These are phyloP conservation scores for Umbelopsis vinacea DNA, from an alignment of 192 early-diverging fungal genomes.

Conservation along the genomic window DNA sequence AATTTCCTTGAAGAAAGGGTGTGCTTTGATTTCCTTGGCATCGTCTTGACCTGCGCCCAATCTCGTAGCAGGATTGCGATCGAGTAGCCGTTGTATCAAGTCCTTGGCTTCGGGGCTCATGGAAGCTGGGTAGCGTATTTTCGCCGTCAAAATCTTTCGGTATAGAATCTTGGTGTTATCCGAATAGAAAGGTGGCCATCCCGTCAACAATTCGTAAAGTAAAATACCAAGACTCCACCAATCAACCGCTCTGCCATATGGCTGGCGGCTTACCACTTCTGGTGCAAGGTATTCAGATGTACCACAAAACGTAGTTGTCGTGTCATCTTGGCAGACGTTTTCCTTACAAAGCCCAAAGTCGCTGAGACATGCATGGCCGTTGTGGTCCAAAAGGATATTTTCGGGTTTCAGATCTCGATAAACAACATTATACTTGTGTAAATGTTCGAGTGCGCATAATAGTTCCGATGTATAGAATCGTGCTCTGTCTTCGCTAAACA, in stretches of 20 bases:
- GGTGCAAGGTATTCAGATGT: conserved; percentile 92
- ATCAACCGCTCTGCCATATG: conserved; percentile 75
- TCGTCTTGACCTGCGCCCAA: conserved; percentile 57
- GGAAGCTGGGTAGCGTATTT: conserved; percentile 59
- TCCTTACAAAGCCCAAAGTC: conserved; percentile 86
- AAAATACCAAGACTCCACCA: conserved; percentile 87
- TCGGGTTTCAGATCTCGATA: conserved; percentile 79
- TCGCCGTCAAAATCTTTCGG: conserved; percentile 63
- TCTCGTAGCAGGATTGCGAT: conserved; percentile 61
- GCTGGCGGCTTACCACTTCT: conserved; percentile 72
- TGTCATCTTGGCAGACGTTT: conserved; percentile 49
- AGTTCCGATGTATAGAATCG: conserved; percentile 75
- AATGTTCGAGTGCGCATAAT: conserved; percentile 67
- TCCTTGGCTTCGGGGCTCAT: conserved; percentile 68
- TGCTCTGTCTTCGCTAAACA: conserved; percentile 64
- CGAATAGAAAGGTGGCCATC: conserved; percentile 75
- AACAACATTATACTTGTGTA: conserved; percentile 70
- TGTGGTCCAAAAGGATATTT: conserved; percentile 66
- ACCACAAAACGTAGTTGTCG: conserved; percentile 85
- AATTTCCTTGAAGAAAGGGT: conserved; percentile 71
- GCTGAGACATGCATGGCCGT: conserved; percentile 73
- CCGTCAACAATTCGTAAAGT: conserved; percentile 73
- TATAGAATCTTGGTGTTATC: conserved; percentile 69
- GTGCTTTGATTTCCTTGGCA: conserved; percentile 72
- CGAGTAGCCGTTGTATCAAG: conserved; percentile 63